phyloP scores from a whole-genome alignment of 768 basidiomycete genomes.

The Leccinum rimulosum region DNA sequence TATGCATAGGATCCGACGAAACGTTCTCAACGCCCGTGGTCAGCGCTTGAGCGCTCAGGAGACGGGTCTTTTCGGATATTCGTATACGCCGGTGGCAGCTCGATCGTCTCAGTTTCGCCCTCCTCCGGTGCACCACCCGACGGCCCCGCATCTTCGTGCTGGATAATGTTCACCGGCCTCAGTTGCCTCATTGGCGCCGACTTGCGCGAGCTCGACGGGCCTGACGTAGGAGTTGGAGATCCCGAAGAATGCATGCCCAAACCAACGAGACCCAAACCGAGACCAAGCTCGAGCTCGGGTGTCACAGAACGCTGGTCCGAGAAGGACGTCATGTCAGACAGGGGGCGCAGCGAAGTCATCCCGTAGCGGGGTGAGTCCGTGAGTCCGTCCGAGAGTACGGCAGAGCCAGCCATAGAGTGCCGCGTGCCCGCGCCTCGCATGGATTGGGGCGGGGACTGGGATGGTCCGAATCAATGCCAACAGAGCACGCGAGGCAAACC shows the following conservation, averaged over 20 bases:
- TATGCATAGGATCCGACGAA: not conserved
- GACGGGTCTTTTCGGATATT: constrained; percentile 39
- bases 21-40: not conserved
- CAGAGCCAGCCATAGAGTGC: constrained; percentile 19
- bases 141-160: constrained; percentile 79
- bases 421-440: constrained; percentile 29
- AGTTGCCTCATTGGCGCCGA: constrained; percentile 46
- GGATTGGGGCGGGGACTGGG: constrained; percentile 10
- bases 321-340: constrained; percentile 27
- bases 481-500: not conserved
- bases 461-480: not conserved
- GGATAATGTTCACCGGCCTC: constrained; percentile 75
- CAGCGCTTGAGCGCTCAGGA: not conserved
- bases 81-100: constrained; percentile 82
- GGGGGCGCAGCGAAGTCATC: constrained; percentile 17
- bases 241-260: constrained; percentile 12
- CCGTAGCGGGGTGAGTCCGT: constrained; percentile 26
- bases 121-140: constrained; percentile 21
- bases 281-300: constrained; percentile 36
- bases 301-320: constrained; percentile 46
- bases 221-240: constrained; percentile 14
- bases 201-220: constrained; percentile 31
- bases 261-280: not conserved
- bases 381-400: constrained; percentile 17
- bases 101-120: constrained; percentile 64